Evolutionary conservation across 106 monocot genomes (phyloP).

Genomic region (Hemerocallis citrina): DNA sequence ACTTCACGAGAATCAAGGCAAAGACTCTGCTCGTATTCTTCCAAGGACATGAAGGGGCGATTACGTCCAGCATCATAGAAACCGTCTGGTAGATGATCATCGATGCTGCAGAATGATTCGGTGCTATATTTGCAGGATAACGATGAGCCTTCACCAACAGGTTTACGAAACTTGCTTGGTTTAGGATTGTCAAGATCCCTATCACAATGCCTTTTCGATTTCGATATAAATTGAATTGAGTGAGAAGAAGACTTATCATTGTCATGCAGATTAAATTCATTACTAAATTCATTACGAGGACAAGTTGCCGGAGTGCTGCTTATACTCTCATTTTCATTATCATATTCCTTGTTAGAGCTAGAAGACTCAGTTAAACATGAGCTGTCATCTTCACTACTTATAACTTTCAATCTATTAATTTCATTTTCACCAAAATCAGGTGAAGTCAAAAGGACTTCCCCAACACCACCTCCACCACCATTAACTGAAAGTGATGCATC

Average conservation of each 20-base stretch:
- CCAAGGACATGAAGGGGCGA: conserved; percentile 58
- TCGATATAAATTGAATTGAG: conserved; percentile 25
- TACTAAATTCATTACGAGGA: conserved; percentile 6
- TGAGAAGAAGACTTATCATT: conserved; percentile 24
- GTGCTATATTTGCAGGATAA: conserved; percentile 69
- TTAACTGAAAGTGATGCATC: conserved; percentile 6
- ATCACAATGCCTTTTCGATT: conserved; percentile 78
- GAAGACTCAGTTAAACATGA: conserved; percentile 33
- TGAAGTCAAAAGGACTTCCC: conserved; percentile 12
- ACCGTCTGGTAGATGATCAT: conserved; percentile 87
- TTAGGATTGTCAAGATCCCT: conserved; percentile 73
- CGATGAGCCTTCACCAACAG: conserved; percentile 40
- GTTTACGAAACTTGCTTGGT: conserved; percentile 60
- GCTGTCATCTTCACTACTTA: conserved; percentile 9
- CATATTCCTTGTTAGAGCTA: conserved; percentile 15
- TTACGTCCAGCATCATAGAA: conserved; percentile 99
- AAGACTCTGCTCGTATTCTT: conserved; percentile 47
- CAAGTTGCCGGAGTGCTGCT: conserved; percentile 4
- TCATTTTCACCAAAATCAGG: conserved; percentile 8
- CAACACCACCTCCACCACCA: conserved; percentile 7
- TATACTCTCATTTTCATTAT: conserved; percentile 23
- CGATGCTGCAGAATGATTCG: conserved; percentile 72
- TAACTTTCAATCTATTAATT: conserved; percentile 10
- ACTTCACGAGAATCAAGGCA: conserved; percentile 81
- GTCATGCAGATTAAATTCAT: too few relatives aligned